Percentiles rank a stretch among this genome's conserved stretches.
phyloP scores from a whole-genome alignment of 257 asterid genomes.

The Solanum boliviense region DNA sequence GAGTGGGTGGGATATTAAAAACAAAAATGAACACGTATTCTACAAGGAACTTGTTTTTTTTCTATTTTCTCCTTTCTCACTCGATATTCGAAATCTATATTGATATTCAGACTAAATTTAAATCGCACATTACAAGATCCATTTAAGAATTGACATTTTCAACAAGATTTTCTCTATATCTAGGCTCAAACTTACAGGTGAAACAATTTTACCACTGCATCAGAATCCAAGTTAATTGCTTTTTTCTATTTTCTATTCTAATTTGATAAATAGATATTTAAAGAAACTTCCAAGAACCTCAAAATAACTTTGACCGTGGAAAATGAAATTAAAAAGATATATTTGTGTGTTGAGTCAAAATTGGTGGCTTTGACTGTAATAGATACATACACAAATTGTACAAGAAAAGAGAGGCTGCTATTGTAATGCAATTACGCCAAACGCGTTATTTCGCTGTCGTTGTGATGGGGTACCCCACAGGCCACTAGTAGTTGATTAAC shows the following conservation, averaged over 20 bases:
- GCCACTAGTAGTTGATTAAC: neutral
- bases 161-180: too few species aligned
- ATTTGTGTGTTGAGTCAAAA: slow-evolving; percentile 5
- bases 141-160: fast-evolving
- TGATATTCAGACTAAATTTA: fast-evolving
- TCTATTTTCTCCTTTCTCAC: too few species aligned
- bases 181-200: fast-evolving
- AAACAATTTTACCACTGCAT: too few species aligned
- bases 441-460: slow-evolving; percentile 18
- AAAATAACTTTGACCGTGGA: slow-evolving; percentile 13
- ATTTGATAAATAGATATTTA: neutral
- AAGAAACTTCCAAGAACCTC: slow-evolving; percentile 3
- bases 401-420: neutral
- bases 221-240: too few species aligned
- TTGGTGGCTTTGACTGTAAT: slow-evolving; percentile 27
- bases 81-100: neutral
- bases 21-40: slow-evolving; percentile 10
- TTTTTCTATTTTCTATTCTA: neutral
- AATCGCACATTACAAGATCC: fast-evolving
- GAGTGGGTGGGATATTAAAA: neutral
- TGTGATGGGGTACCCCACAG: neutral
- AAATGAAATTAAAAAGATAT: neutral
- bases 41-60: neutral
- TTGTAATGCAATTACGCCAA: neutral
- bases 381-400: neutral